Base-by-base conservation (phyloP, 2,329 filamentous ascomycete species). In the Didymella segeticola region DNA sequence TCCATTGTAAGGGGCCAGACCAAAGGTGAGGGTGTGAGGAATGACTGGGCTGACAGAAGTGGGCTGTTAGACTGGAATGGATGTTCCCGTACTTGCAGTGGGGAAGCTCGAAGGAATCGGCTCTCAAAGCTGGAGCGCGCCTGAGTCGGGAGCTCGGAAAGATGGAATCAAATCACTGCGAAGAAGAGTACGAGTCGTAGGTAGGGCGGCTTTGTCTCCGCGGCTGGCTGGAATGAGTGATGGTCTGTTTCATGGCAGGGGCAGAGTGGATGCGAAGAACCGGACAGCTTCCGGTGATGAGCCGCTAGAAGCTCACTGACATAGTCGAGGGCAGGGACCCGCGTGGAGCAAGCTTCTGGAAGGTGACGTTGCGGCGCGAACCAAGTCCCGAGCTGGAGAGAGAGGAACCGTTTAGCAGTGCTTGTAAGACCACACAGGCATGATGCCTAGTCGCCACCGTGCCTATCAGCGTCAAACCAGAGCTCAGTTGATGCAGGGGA, bases 321-420 rank as follows among this genome's bases (percentile, higher is more conserved):
- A n/a, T n/a, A 55, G 49, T 31, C 31, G 43, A 53, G 53, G 22
- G 50, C 56, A 57, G 45, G 56, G 51, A 39, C 42, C 25, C 26
- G 47, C 47, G 54, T 55, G 60, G 49, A 54, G 55, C 54, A 45
- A 48, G 47, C 57, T 39, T 56, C 43, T 50, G 57, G 53, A 52
- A 62, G 50, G 65, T 63, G 63, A 69, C 62, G 67, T 68, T 69
- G 63, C 64, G 62, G 57, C 53, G 36, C 60, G 57, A 68, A 68
- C 57, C 53, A 58, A 59, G 57, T 62, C 54, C 63, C 57, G 64
- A 64, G 48, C 6, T 57, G 57, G 49, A 57, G 49, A 49, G 48
- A 47, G 52, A 57, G 51, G 38, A 58, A 31, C 53, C 25, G 53
- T 48, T 58, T 60, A 60, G 62, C 51, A 59, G 43, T 43, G 43